phyloP scores from a whole-genome alignment of 257 asterid genomes.

The Capsicum rhomboideum region DNA sequence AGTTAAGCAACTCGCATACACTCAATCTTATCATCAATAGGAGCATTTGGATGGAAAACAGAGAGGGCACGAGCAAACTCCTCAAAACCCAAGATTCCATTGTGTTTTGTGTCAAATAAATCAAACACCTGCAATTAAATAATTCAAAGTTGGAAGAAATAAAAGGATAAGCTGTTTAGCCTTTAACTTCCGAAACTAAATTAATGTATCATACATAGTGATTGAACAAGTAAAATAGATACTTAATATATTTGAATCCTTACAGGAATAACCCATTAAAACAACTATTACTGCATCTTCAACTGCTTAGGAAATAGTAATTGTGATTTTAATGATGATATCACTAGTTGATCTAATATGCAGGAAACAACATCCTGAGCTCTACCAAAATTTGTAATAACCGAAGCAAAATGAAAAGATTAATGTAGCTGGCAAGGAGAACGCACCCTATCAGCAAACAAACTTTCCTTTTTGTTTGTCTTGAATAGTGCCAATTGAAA shows the following conservation, averaged over 20 bases:
- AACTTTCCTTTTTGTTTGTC: slow-evolving; percentile 67
- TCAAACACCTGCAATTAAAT: slow-evolving; percentile 55
- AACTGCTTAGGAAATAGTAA: background rate
- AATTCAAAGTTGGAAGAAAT: background rate
- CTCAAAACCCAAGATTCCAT: slow-evolving; percentile 70
- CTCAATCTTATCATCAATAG: slow-evolving; percentile 66
- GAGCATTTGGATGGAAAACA: slow-evolving; percentile 87
- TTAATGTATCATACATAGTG: background rate
- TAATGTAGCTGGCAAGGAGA: slow-evolving; percentile 14
- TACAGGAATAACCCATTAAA: background rate
- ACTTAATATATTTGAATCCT: background rate
- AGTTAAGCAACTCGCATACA: slow-evolving; percentile 35
- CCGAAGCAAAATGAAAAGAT: slow-evolving; percentile 23
- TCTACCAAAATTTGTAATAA: background rate
- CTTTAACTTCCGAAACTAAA: background rate
- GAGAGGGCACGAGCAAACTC: slow-evolving; percentile 88
- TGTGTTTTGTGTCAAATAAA: slow-evolving; percentile 72
- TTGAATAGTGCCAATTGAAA: slow-evolving; percentile 83
- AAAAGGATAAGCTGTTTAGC: background rate
- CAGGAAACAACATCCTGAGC: background rate
- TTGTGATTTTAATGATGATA: background rate
- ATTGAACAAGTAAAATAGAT: background rate
- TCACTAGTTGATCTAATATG: background rate
- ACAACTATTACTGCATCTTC: background rate
- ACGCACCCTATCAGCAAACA: slow-evolving; percentile 88